Conservation (phyloP, 768 basidiomycete species). For the Suillus subaureus region DNA sequence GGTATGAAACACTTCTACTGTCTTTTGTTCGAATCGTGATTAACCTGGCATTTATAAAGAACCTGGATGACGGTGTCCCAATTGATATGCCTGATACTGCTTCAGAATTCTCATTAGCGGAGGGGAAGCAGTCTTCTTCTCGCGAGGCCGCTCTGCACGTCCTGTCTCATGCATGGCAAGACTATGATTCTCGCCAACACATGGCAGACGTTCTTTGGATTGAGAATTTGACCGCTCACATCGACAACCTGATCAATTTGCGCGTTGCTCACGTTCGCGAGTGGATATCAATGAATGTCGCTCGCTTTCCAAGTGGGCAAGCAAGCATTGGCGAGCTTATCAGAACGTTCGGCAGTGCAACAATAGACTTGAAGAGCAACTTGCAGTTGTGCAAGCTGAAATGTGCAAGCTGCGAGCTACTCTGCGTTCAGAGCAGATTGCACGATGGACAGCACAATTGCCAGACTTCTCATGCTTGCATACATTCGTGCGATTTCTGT, state of each 20-base stretch:
- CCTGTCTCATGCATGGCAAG: slow-evolving; percentile 29
- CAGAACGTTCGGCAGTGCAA: neutral
- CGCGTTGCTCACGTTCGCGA: slow-evolving; percentile 49
- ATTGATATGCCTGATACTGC: slow-evolving; percentile 42
- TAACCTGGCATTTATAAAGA: slow-evolving; percentile 33
- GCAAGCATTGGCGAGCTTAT: slow-evolving; percentile 47
- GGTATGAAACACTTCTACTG: slow-evolving; percentile 33
- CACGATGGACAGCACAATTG: neutral
- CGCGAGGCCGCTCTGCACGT: neutral
- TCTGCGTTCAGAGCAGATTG: neutral
- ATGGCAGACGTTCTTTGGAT: slow-evolving; percentile 46
- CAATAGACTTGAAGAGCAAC: neutral
- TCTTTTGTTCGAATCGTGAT: neutral
- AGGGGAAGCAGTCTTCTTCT: neutral
- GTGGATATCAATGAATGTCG: slow-evolving; percentile 54
- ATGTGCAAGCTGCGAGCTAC: neutral
- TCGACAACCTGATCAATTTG: slow-evolving; percentile 41
- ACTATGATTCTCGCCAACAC: slow-evolving; percentile 34
- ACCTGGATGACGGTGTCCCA: slow-evolving; percentile 50
- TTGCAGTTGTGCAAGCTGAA: neutral
- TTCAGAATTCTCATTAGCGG: slow-evolving; percentile 35
- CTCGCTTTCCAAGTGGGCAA: slow-evolving; percentile 46
- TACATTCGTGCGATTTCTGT: slow-evolving; percentile 13
- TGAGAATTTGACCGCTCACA: slow-evolving; percentile 36
- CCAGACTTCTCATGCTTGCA: neutral